phyloP scores from a whole-genome alignment of 2,329 filamentous ascomycete species.

The Monosporascus sp. region DNA sequence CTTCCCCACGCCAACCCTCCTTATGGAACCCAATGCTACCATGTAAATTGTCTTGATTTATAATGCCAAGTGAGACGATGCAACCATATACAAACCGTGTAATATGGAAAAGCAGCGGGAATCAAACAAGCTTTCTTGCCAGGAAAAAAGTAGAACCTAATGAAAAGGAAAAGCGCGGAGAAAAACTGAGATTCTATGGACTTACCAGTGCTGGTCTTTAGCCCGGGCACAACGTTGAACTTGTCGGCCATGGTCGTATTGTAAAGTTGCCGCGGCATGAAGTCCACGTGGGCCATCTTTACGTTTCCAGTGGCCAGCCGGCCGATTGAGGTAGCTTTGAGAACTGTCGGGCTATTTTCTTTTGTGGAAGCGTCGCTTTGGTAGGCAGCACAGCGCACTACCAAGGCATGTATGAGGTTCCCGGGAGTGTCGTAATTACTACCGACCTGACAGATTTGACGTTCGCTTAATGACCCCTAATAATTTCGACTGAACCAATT shows the following conservation, averaged over 20 bases:
- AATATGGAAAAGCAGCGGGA: not conserved
- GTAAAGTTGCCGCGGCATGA: not conserved
- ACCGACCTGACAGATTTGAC: constrained; percentile 16
- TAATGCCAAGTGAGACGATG: not conserved
- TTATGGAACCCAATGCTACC: not conserved
- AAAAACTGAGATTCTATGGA: constrained; percentile 12
- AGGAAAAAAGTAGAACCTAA: constrained; percentile 9
- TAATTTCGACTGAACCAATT: not conserved
- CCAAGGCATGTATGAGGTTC: not conserved
- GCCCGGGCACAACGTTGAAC: constrained; percentile 51
- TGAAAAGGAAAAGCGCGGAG: constrained; percentile 4
- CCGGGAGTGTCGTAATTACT: constrained; percentile 15
- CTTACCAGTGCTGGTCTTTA: constrained; percentile 59
- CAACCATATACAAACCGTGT: not conserved
- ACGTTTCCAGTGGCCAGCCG: constrained; percentile 25
- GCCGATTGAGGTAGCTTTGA: constrained; percentile 1
- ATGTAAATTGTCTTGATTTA: not conserved
- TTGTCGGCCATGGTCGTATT: constrained; percentile 44
- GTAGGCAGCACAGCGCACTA: not conserved
- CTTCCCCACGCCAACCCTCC: constrained; percentile 9
- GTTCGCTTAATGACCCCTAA: not conserved
- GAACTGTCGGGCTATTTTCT: not conserved
- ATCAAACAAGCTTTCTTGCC: not conserved
- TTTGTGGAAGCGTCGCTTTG: not conserved
- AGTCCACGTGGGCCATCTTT: constrained; percentile 29